Evolutionary conservation across 1,284 basidiomycete species (phyloP), one percentile per base, ranked within the genome.

Genomic region (Wolfiporia cocos): DNA sequence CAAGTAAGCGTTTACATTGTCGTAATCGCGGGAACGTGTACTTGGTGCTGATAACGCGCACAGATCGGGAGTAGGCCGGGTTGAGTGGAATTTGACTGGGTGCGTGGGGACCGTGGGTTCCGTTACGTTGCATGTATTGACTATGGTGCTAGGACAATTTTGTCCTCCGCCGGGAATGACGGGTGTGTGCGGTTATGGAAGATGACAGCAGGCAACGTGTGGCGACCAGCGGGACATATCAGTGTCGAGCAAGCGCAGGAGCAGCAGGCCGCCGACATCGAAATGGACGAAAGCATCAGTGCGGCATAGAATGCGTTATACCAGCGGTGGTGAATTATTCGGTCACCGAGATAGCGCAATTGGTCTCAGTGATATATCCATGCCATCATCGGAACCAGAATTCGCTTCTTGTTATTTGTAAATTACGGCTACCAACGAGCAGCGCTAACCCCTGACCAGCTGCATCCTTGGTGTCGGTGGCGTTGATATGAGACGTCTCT

Each of bases 101-200:
- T 91, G 57, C 41, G 78, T 57, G 3, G 19, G 10, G 22, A 34
- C 33, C 14, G 2, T 11, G 33, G 26, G 51, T 63, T 62, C 6
- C 19, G 11, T 34, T 29, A 31, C 30, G 5, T 28, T 10, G 29
- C 31, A 28, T 3, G 4, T 10, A 17, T 2, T 35, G n/a, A n/a
- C n/a, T n/a, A n/a, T n/a, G n/a, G n/a, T n/a, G 41, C 56, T 17
- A 93, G 92, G 2, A 95, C 92, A 9, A 77, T 94, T 2, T 69
- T 97, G 12, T 89, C 90, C 1, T 92, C 89, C 0, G 81, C 86
- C 2, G 91, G 91, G 4, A 92, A 93, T 50, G 93, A 96, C 49
- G 93, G 92, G 0, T 76, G 85, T 12, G 78, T 96, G 23, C 73
- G 91, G 17, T 64, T 96, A 28, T 96, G 92, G 87, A 95, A 95